Evolutionary conservation across 495 filamentous ascomycete species (phyloP).

Genomic region (Trichoderma reesei): DNA sequence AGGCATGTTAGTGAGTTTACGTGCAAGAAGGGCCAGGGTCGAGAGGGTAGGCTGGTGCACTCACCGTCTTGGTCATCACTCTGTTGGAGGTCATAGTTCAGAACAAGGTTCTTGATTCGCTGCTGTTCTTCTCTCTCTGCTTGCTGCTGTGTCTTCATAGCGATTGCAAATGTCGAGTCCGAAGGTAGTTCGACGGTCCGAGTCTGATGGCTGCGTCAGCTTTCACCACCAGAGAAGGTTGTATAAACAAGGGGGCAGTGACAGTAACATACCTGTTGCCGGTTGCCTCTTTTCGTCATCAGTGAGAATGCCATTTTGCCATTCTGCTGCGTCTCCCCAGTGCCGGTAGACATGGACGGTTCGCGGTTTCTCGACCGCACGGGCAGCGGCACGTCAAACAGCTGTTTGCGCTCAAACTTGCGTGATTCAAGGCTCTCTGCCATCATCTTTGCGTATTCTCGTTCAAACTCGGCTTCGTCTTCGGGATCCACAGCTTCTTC

Average conservation of each 20-base stretch:
- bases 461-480: conserved; percentile 93
- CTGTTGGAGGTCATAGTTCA: conserved; percentile 87
- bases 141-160: conserved; percentile 90
- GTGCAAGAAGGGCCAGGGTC: conserved; percentile 14
- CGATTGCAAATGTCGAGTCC: conserved; percentile 87
- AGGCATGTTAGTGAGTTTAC: not conserved
- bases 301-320: conserved; percentile 84
- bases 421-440: conserved; percentile 87
- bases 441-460: conserved; percentile 98
- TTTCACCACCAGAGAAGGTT: not conserved
- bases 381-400: conserved; percentile 89
- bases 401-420: conserved; percentile 84
- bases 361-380: conserved; percentile 69
- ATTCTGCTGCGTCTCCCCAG: conserved; percentile 30
- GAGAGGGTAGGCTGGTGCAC: conserved; percentile 27
- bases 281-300: conserved; percentile 91
- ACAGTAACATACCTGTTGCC: conserved; percentile 63
- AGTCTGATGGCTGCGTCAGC: conserved; percentile 48
- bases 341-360: conserved; percentile 30
- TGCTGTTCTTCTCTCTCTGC: conserved; percentile 94
- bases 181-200: conserved; percentile 90
- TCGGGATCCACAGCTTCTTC: conserved; percentile 90
- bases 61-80: conserved; percentile 69
- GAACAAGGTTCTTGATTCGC: conserved; percentile 92
- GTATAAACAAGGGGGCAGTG: not conserved